phyloP scores from a whole-genome alignment of 805 yeast genomes.

The Yamadazyma sp. region DNA sequence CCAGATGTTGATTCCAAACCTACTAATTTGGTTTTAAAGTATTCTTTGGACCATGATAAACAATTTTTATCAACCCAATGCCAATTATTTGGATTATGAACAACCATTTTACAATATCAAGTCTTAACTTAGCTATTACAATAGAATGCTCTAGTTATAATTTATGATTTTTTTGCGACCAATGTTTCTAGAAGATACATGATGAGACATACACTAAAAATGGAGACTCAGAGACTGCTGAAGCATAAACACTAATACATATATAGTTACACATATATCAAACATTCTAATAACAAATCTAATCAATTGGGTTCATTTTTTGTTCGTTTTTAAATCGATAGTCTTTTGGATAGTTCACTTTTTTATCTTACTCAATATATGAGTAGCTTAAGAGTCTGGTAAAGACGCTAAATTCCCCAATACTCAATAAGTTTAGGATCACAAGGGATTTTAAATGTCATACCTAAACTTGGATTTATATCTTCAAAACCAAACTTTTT shows the following conservation, averaged over 20 bases:
- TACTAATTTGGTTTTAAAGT: constrained; percentile 61
- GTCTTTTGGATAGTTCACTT: too few relatives aligned
- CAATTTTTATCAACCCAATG: constrained; percentile 99
- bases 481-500: constrained; percentile 2
- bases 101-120: constrained; percentile 58
- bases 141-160: constrained; percentile 4
- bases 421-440: too few relatives aligned
- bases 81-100: constrained; percentile 98
- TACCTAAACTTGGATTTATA: neutral
- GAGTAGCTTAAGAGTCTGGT: too few relatives aligned
- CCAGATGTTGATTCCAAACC: constrained; percentile 42
- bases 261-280: neutral
- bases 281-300: neutral
- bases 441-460: too few relatives aligned
- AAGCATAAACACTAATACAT: too few relatives aligned
- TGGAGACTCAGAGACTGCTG: neutral
- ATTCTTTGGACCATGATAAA: constrained; percentile 81
- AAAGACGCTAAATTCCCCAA: too few relatives aligned
- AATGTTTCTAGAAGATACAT: neutral
- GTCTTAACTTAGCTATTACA: too few relatives aligned
- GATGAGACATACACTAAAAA: neutral
- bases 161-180: neutral
- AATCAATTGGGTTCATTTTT: too few relatives aligned
- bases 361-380: too few relatives aligned
- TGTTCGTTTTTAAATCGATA: too few relatives aligned